Conservation (phyloP, 2,329 filamentous ascomycete species). For the Alternaria metachromatica region DNA sequence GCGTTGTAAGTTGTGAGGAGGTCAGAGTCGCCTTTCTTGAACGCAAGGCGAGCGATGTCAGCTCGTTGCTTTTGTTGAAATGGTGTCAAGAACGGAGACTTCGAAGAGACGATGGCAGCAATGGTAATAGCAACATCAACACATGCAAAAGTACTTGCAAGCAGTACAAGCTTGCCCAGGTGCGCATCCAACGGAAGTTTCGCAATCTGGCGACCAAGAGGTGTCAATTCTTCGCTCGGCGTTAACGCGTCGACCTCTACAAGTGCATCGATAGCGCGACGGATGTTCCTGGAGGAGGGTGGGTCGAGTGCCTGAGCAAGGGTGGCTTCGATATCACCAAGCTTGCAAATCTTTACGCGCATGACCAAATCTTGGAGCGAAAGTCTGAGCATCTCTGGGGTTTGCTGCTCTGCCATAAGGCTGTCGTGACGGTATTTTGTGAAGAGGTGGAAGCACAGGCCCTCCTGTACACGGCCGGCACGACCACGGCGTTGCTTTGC, state of each 20-base stretch:
- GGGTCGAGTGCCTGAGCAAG: constrained; percentile 87
- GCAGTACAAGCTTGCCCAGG: constrained; percentile 88
- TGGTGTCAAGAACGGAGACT: constrained; percentile 88
- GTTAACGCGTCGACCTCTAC: constrained; percentile 93
- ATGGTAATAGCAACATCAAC: constrained; percentile 91
- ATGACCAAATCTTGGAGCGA: constrained; percentile 95
- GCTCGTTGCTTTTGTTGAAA: constrained; percentile 85
- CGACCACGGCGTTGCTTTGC: constrained; percentile 93
- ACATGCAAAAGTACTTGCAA: constrained; percentile 86
- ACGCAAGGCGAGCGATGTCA: constrained; percentile 77
- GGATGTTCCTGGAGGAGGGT: constrained; percentile 89
- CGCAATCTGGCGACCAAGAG: constrained; percentile 84
- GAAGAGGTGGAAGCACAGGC: constrained; percentile 94
- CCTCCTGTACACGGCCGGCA: constrained; percentile 93
- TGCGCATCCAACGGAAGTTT: constrained; percentile 92
- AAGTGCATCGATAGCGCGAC: constrained; percentile 88
- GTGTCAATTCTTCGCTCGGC: constrained; percentile 79
- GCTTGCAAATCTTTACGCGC: constrained; percentile 95
- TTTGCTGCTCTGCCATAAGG: constrained; percentile 87
- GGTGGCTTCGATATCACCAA: constrained; percentile 91
- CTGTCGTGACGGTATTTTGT: constrained; percentile 88
- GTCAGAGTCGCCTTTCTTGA: constrained; percentile 87
- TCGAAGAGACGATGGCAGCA: constrained; percentile 91
- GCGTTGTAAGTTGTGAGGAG: constrained; percentile 93
- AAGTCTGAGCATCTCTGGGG: constrained; percentile 91